Conservation (phyloP, 371 early-diverging fungal species). For the Mucor velutinosus region DNA sequence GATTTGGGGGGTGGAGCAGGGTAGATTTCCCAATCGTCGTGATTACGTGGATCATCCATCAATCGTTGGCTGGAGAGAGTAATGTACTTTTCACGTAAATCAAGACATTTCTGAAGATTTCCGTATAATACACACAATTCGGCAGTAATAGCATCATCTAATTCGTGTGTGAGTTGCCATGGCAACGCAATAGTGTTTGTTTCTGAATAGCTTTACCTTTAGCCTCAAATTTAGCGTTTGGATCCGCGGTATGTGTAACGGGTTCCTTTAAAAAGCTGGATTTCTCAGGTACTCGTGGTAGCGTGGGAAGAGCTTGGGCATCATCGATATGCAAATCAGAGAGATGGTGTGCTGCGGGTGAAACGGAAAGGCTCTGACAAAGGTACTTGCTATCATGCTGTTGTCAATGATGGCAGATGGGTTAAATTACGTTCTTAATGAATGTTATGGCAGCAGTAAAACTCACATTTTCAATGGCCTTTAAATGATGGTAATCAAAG, state of each 20-base stretch:
- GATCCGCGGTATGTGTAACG: conserved; percentile 11
- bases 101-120: conserved; percentile 70
- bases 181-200: not conserved
- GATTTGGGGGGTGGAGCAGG: conserved; percentile 85
- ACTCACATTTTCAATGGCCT: conserved; percentile 43
- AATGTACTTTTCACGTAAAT: conserved; percentile 90
- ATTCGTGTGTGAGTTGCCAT: not conserved
- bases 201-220: conserved; percentile 5
- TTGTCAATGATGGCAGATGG: not conserved
- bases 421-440: not conserved
- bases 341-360: conserved; percentile 14
- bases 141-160: conserved; percentile 54
- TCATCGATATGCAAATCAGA: conserved; percentile 2
- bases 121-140: conserved; percentile 56
- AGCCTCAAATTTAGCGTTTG: conserved; percentile 6
- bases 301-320: conserved; percentile 1
- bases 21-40: conserved; percentile 83
- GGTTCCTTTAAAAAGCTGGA: not conserved
- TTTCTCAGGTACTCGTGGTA: conserved; percentile 9
- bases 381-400: conserved; percentile 53
- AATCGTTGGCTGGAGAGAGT: conserved; percentile 71
- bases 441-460: not conserved
- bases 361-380: conserved; percentile 33
- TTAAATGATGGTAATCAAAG: conserved; percentile 51
- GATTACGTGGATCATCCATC: conserved; percentile 90